Conservation (phyloP, 257 asterid genomes). For the Rauvolfia tetraphylla region DNA sequence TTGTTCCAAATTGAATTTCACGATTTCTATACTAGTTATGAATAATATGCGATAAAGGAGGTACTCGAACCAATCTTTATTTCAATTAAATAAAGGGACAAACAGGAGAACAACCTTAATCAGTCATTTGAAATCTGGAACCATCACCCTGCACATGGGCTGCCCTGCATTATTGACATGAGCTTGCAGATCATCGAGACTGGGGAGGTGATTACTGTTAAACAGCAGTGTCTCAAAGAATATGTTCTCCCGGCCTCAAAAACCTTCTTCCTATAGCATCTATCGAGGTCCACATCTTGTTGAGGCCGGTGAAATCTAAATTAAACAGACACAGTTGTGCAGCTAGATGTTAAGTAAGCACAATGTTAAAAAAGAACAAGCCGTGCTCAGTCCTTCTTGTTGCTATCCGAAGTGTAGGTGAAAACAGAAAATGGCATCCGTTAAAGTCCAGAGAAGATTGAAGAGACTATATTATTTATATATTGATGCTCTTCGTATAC, state of each 20-base stretch:
- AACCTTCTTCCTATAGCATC: too few species aligned
- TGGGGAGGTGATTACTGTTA: neutral
- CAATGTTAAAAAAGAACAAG: too few species aligned
- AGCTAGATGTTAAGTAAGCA: too few species aligned
- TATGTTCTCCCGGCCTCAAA: too few species aligned
- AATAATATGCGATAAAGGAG: neutral
- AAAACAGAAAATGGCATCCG: too few species aligned
- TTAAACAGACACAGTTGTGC: too few species aligned
- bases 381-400: too few species aligned
- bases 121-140: neutral
- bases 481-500: too few species aligned
- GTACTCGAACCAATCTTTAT: neutral
- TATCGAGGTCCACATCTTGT: neutral
- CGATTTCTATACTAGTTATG: neutral
- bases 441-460: neutral
- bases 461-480: neutral
- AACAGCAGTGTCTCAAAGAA: neutral
- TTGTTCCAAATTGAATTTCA: neutral
- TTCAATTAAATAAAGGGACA: neutral
- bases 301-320: neutral
- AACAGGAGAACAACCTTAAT: slow-evolving; percentile 4
- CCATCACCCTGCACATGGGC: neutral
- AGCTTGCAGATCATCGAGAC: neutral
- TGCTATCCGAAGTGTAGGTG: too few species aligned
- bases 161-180: neutral